Evolutionary conservation across 108 stramenopile species (phyloP), one percentile per base, ranked within the genome.

Genomic region (Cyclostephanos tholiformis): DNA sequence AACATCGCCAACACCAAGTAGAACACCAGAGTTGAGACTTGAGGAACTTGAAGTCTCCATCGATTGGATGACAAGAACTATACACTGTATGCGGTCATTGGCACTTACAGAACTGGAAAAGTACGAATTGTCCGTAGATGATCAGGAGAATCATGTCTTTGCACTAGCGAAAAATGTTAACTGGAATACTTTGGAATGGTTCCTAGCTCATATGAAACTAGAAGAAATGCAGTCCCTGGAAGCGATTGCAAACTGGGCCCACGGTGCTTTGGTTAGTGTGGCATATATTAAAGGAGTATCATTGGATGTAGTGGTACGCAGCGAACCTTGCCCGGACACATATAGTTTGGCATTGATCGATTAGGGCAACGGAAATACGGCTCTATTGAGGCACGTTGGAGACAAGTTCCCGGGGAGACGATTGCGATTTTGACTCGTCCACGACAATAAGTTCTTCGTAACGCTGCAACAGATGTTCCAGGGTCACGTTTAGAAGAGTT

Each of bases 191-290:
- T 52, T 67, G 20, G 49, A 50, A 36, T 50, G 49, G 30, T 20
- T 52, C 35, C 14, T 51, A 35, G 66, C 66, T 52, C 66, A 67
- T 20, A 36, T 67, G 14, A 52, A 13, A 30, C 20, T 52, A 48
- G 66, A 52, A 9, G 66, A 67, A 30, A 52, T 67, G 35, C 66
- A 67, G 30, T 67, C 66, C 14, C 51, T 38, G n/a, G 66, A 67
- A 67, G 66, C 51, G 52, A 26, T 67, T 1, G 51, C 50, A 35
- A 67, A 35, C 22, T 67, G 66, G 66, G 66, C 66, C 32, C 51
- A 23, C 13, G 51, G 36, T 48, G 66, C 51, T 27, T 36, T 67
- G 35, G 50, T 53, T 10, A 67, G 66, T 53, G 51, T 67, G 36
- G 17, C 66, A 55, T 30, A 27, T 35, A 20, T 67, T 13, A 32